Base-by-base conservation (phyloP, 2,329 filamentous ascomycete genomes). In the Penicillium freii region DNA sequence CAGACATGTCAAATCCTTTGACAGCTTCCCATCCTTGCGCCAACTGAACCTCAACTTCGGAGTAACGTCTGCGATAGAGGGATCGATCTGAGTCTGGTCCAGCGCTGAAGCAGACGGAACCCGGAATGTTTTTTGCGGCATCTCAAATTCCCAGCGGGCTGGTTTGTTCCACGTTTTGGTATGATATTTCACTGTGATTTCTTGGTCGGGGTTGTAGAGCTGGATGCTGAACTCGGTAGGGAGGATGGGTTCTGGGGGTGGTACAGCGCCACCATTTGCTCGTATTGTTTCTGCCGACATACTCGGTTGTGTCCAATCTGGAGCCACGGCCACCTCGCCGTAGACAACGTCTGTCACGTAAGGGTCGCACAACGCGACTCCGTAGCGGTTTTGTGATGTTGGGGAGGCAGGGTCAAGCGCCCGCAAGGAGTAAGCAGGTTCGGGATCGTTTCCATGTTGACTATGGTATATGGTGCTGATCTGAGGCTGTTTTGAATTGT, bases 181-280 rank as follows among this genome's bases (percentile, higher is more conserved):
- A 65, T 89, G 85, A 62, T 78, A 71, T 66, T 83, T 86, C 36
- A 97, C 83, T 0, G 80, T 67, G 21, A 97, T 80, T 66, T 89
- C 83, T 74, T 94, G 91, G 72, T 97, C 93, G 0, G 94, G 94
- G 71, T 96, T 94, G 80, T 97, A 97, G 3, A 99, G 86, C 67
- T 93, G 88, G 39, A 97, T 82, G n/a, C 83, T 82, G 73, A 97
- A 96, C 52, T 85, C 81, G 56, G 87, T 87, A 0, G 93, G 92
- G 29, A 91, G 83, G 34, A 90, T 81, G 10, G 92, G 89, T 58
- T 88, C 83, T 0, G 88, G 87, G 17, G 83, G 84, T 23, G 83
- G 87, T 3, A 83, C 78, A 1, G 85, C 77, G 17, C 87, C 88
- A 59, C 86, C 87, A 69, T 89, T 83, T 59, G 75, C 82, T 60